phyloP scores from a whole-genome alignment of 1,139 yeast genomes.

The Taiozyma sp. region DNA sequence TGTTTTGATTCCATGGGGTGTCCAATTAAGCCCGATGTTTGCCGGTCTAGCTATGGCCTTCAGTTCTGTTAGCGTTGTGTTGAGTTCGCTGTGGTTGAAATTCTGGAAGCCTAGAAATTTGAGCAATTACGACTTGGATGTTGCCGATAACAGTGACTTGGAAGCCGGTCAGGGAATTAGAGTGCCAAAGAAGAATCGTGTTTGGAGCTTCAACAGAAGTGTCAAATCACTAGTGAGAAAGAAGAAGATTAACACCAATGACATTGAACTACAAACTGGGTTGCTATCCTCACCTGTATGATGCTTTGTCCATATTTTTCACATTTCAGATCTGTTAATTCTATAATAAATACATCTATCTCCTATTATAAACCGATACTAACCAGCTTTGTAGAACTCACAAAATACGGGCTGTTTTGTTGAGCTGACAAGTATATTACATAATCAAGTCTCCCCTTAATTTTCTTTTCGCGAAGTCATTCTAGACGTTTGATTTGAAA shows the following conservation, averaged over 20 bases:
- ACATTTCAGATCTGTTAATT: not conserved
- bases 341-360: no score
- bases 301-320: not conserved
- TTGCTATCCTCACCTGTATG: slow-evolving; percentile 3
- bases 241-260: slow-evolving; percentile 4
- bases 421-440: no score
- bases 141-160: slow-evolving; percentile 8
- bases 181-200: slow-evolving; percentile 1
- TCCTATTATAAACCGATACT: not conserved
- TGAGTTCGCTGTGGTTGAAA: slow-evolving; percentile 70
- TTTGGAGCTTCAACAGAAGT: slow-evolving; percentile 12
- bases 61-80: slow-evolving; percentile 84
- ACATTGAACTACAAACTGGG: slow-evolving; percentile 19
- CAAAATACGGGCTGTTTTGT: no score
- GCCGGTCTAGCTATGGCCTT: slow-evolving; percentile 95
- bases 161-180: slow-evolving; percentile 13
- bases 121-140: slow-evolving; percentile 1
- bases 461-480: no score
- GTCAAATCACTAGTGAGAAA: slow-evolving; percentile 9
- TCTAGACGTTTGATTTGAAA: no score
- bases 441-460: no score
- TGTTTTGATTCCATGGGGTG: slow-evolving; percentile 68
- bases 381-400: no score
- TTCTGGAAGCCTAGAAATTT: slow-evolving; percentile 48
- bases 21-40: slow-evolving; percentile 80